phyloP scores from a whole-genome alignment of 208 protist species.

The Crithidia brevicula region DNA sequence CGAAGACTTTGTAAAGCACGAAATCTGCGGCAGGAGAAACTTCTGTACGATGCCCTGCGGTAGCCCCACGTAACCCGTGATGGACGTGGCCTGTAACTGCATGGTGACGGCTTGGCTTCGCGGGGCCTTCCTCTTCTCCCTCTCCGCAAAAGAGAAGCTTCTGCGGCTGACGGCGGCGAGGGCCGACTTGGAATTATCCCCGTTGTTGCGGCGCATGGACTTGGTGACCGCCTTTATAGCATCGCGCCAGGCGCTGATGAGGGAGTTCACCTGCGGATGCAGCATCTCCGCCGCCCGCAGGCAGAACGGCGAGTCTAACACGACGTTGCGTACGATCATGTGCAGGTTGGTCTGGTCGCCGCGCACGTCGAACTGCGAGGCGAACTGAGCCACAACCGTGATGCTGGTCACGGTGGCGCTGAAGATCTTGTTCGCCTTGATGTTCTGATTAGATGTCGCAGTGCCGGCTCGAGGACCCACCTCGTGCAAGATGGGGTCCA shows the following conservation, averaged over 20 bases:
- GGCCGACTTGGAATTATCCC: neutral
- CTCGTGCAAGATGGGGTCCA: constrained; percentile 21
- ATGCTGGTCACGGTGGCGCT: constrained; percentile 34
- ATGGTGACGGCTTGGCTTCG: constrained; percentile 45
- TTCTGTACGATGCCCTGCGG: constrained; percentile 56
- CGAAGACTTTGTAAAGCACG: constrained; percentile 62
- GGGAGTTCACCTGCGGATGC: constrained; percentile 71
- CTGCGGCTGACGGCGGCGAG: neutral
- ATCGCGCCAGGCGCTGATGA: constrained; percentile 61
- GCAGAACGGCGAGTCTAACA: constrained; percentile 57
- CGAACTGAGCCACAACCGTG: constrained; percentile 46
- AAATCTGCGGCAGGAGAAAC: constrained; percentile 67
- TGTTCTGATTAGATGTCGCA: neutral
- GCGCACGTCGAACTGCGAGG: constrained; percentile 47
- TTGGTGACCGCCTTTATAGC: constrained; percentile 24
- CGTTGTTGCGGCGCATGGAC: constrained; percentile 14
- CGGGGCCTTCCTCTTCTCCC: neutral
- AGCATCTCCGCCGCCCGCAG: constrained; percentile 64
- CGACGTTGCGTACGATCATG: constrained; percentile 50
- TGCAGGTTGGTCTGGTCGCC: constrained; percentile 71
- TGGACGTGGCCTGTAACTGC: constrained; percentile 57
- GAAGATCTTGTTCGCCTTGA: constrained; percentile 31
- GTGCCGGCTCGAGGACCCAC: neutral
- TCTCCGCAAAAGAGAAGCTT: constrained; percentile 16
- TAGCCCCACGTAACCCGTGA: constrained; percentile 55